Percentiles rank a stretch among this genome's conserved stretches.
Conservation (phyloP, 2,329 filamentous ascomycete species). For the Arachnomyces sp. region DNA sequence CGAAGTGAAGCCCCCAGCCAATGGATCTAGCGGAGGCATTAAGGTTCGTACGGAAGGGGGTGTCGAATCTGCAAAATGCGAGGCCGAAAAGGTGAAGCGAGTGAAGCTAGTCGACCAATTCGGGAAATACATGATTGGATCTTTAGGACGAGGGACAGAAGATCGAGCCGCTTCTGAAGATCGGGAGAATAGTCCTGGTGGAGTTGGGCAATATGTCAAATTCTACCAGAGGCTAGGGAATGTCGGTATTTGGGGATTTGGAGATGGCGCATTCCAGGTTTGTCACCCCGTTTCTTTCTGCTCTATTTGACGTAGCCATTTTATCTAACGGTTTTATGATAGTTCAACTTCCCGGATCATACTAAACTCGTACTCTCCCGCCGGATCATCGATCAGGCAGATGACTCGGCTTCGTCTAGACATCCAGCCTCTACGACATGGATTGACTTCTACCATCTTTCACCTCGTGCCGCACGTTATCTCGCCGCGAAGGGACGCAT, state of each 20-base stretch:
- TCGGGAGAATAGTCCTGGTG: conserved; percentile 18
- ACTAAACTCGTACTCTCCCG: conserved; percentile 42
- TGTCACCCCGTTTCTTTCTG: conserved; percentile 1
- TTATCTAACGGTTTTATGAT: not conserved
- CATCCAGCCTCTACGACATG: conserved; percentile 27
- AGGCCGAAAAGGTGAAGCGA: conserved; percentile 40
- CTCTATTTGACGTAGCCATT: not conserved
- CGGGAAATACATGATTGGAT: conserved; percentile 45
- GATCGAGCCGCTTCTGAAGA: conserved; percentile 25
- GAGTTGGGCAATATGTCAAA: conserved; percentile 34
- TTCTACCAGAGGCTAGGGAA: conserved; percentile 45
- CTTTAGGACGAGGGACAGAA: conserved; percentile 34
- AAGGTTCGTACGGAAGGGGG: conserved; percentile 26
- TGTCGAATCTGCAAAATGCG: conserved; percentile 28
- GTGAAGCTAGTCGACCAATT: conserved; percentile 43
- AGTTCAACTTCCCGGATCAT: conserved; percentile 46
- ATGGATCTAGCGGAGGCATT: conserved; percentile 19
- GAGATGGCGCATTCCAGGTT: conserved; percentile 40
- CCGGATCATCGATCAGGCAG: conserved; percentile 22
- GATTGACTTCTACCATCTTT: conserved; percentile 43
- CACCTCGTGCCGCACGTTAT: conserved; percentile 36
- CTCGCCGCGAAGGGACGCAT: conserved; percentile 34
- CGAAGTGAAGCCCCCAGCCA: conserved; percentile 25
- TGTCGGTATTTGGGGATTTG: conserved; percentile 46
- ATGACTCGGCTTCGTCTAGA: conserved; percentile 3